A percentile compares a stretch with the other conserved stretches of the same genome.
These are phyloP conservation scores for Penicillium sp. DNA, from an alignment of 2,329 filamentous ascomycete species.

Conservation along the genomic window DNA sequence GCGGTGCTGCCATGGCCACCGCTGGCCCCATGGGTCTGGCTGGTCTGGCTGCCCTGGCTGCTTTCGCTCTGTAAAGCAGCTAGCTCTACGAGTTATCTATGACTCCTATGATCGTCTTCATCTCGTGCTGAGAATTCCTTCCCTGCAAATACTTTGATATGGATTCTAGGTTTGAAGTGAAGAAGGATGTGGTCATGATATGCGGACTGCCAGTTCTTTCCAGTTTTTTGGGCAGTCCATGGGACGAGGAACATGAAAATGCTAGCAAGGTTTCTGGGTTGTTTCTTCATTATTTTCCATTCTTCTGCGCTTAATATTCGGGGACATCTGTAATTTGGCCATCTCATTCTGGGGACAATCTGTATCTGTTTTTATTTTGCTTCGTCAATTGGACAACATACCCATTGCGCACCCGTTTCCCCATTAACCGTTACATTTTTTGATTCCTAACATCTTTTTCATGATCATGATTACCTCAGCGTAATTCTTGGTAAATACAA, in stretches of 20 bases:
- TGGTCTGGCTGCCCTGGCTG: slow-evolving; percentile 51
- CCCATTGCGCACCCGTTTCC: slow-evolving; percentile 22
- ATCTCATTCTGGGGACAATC: slow-evolving; percentile 6
- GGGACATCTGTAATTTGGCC: slow-evolving; percentile 24
- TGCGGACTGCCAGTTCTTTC: neutral
- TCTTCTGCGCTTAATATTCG: slow-evolving; percentile 19
- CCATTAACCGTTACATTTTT: slow-evolving; percentile 1
- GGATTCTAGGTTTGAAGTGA: neutral
- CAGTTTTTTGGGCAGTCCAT: slow-evolving; percentile 3
- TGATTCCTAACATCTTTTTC: slow-evolving; percentile 1
- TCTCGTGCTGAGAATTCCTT: neutral
- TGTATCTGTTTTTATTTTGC: slow-evolving; percentile 13
- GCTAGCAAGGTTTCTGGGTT: slow-evolving; percentile 20
- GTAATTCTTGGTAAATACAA: slow-evolving; percentile 23
- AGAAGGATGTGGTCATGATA: neutral
- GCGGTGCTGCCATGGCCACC: slow-evolving; percentile 44
- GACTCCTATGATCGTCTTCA: neutral
- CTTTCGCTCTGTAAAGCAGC: slow-evolving; percentile 46
- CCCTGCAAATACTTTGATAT: neutral
- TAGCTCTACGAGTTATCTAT: neutral
- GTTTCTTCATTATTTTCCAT: slow-evolving; percentile 15
- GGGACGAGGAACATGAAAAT: slow-evolving; percentile 32
- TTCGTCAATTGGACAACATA: slow-evolving; percentile 20
- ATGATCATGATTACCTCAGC: slow-evolving; percentile 22
- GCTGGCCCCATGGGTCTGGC: slow-evolving; percentile 48